Percentiles rank a stretch among this genome's conserved stretches.
Evolutionary conservation across 345 rosid genomes (phyloP).

Genomic region (Punica granatum): DNA sequence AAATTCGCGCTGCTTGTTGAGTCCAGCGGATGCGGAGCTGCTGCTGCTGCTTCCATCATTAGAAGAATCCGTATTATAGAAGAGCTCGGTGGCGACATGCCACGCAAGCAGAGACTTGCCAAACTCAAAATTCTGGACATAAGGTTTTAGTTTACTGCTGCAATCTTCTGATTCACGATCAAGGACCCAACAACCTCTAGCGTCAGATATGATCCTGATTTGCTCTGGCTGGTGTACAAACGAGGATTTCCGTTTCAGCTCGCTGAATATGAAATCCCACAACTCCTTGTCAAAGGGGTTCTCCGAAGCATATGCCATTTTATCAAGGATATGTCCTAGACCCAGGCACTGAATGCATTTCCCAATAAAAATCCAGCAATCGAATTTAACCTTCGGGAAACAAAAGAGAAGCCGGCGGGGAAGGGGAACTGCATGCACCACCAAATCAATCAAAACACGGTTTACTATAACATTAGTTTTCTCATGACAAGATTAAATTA

Average conservation of each 20-base stretch:
- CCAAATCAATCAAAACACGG: too few species aligned
- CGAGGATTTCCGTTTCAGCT: conserved; percentile 30
- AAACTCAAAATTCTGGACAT: conserved; percentile 24
- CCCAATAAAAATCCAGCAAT: too few species aligned
- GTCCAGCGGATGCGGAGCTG: too few species aligned
- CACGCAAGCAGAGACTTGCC: conserved; percentile 45
- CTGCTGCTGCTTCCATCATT: background rate
- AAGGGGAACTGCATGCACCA: too few species aligned
- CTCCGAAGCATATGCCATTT: conserved; percentile 19
- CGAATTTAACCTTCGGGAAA: too few species aligned
- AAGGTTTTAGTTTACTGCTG: conserved; percentile 35
- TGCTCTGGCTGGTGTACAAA: conserved; percentile 28
- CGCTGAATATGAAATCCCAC: conserved; percentile 41
- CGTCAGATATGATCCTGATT: conserved; percentile 35
- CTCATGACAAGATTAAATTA: too few species aligned
- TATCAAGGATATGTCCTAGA: conserved; percentile 27
- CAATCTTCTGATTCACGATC: too few species aligned
- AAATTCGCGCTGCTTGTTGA: background rate
- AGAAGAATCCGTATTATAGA: conserved; percentile 16
- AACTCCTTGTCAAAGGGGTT: conserved; percentile 36
- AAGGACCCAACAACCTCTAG: conserved; percentile 54
- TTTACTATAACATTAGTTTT: too few species aligned
- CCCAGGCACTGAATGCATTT: too few species aligned
- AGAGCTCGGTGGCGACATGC: conserved; percentile 51
- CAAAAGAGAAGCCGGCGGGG: too few species aligned